Base-by-base conservation (phyloP, 768 basidiomycete genomes). In the Termitomyces sp. region DNA sequence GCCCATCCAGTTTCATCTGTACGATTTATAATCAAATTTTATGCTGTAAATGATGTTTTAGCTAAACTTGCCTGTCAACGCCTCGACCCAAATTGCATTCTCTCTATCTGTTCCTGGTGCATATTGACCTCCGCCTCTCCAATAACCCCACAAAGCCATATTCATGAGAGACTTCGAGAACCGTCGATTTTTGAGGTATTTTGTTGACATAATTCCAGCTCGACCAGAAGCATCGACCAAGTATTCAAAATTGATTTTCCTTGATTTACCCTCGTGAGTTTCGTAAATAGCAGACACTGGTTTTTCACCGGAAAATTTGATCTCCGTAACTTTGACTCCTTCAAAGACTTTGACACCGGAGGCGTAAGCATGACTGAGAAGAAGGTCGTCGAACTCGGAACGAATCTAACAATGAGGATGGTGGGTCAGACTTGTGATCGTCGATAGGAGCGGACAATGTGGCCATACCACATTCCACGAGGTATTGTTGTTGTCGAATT, bases 131-230 rank as follows among this genome's bases (percentile, higher is more conserved):
- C 73, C 70, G 4, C 74, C 79, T 26, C 63, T 71, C 84, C 84
- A 88, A 60, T 88, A 88, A 2, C 82, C 84, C 86, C 86, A 88
- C 21, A 76, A 68, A 1, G 86, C 85, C 12, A 85, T 72, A 57
- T 85, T 87, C 57, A 73, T 74, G 48, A 87, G 62, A 2, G 74
- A 72, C 43, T 77, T 70, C 35, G 79, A 83, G 64, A 78, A 78
- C 32, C 70, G 71, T n/a, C 85, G 72, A 58, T 83, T 82, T 49
- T 77, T 74, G 40, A 85, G 69, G 58, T 85, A 84, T 45, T 77
- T 78, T 17, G 77, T 79, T 1, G 82, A 82, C 66, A 87, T 72
- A 58, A 87, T 61, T 2, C 86, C 86, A 0, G 71, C 67, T 1
- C 85, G 74, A 28, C 86, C 86, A 3, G 77, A 77, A 4, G 83